phyloP scores from a whole-genome alignment of 176 grass and related monocot genomes.

The Carex cristatella region DNA sequence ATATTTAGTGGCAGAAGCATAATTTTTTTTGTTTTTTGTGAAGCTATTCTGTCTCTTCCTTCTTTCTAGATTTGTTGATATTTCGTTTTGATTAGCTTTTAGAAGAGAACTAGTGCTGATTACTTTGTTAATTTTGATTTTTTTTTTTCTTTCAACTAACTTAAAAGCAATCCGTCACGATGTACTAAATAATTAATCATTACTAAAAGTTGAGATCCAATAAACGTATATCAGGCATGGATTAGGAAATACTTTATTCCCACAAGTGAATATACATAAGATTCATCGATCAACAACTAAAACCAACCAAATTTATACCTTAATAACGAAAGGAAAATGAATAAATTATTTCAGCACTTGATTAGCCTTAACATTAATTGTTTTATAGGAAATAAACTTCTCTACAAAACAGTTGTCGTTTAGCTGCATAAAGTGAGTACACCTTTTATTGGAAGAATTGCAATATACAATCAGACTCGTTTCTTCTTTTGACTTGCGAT shows the following conservation, averaged over 20 bases:
- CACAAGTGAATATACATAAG: neutral
- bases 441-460: neutral
- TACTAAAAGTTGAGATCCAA: neutral
- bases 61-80: too few relatives aligned
- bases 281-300: neutral
- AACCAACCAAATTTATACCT: neutral
- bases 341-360: neutral
- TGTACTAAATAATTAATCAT: neutral
- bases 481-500: neutral
- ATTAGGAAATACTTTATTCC: neutral
- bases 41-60: too few relatives aligned
- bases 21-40: too few relatives aligned
- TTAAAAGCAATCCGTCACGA: neutral
- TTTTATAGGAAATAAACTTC: neutral
- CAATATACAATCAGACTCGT: neutral
- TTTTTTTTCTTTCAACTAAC: too few relatives aligned
- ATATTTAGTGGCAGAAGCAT: too few relatives aligned
- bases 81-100: too few relatives aligned
- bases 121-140: too few relatives aligned
- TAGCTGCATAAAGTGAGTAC: neutral
- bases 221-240: neutral
- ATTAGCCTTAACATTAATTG: neutral
- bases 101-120: too few relatives aligned
- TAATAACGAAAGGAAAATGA: neutral
- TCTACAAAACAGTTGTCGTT: neutral